Evolutionary conservation across 257 asterid species (phyloP), one percentile per base, ranked within the genome.

Genomic region (Handroanthus guayacan): DNA sequence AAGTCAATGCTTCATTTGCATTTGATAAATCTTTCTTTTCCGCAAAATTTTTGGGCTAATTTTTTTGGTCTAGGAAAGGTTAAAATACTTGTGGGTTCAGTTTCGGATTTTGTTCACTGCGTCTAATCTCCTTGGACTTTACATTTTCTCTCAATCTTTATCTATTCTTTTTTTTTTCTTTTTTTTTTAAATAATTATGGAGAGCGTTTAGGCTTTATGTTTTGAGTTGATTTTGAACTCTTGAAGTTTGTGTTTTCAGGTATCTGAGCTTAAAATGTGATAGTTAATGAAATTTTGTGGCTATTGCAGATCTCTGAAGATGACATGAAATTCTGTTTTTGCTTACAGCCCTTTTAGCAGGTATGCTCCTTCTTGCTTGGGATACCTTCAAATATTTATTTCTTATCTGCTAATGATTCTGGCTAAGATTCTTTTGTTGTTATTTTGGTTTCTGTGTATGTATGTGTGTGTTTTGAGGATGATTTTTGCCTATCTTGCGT

Each of bases 261-360:
- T 48, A 47, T 63, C 45, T 51, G 51, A 62, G 62, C 75, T 64
- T 64, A 7, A 45, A 9, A 8, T 56, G 64, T 69, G 16, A 37
- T 47, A 5, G 25, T 64, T 44, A 55, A 6, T 54, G 70, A 65
- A 25, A 72, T 61, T 47, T 81, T 64, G 39, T 77, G 74, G 77
- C 38, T 69, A 61, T 81, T 78, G 82, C 83, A 62, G 88, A 78
- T 84, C 78, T 81, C 61, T 55, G 79, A 62, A 78, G 76, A 63
- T 62, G 45, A 6, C 69, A 62, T 69, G 70, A 37, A 73, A 61
- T 36, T 47, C 8, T 69, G 71, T 51, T 54, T 56, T 50, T 77
- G 56, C 55, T 34, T 64, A 5, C 31, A 14, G 70, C 70, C 65
- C 51, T 68, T 72, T 57, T 74, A 77, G 67, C 84, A 72, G 84